A percentile compares a stretch with the other conserved stretches of the same genome.
phyloP scores from a whole-genome alignment of 1,284 basidiomycete genomes.

The Austroboletus novae-zelandiae region DNA sequence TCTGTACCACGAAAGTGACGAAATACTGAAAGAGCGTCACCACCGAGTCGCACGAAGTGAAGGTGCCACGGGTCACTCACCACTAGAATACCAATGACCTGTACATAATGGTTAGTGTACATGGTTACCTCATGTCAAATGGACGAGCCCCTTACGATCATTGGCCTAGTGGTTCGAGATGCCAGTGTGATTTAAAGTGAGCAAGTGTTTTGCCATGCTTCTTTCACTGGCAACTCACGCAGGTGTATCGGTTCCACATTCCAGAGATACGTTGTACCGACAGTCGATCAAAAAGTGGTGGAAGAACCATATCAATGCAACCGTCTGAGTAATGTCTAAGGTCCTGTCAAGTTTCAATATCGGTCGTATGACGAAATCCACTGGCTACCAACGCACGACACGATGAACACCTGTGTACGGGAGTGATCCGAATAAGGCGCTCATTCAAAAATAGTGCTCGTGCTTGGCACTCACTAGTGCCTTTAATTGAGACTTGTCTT shows the following conservation, averaged over 20 bases:
- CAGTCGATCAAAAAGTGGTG: slow-evolving; percentile 10
- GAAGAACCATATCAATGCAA: neutral
- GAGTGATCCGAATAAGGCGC: neutral
- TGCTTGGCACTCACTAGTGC: neutral
- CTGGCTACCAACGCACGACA: neutral
- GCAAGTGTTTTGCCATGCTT: neutral
- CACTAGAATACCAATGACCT: neutral
- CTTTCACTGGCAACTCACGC: slow-evolving; percentile 7
- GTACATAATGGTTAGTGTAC: neutral
- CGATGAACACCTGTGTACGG: neutral
- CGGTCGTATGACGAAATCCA: neutral
- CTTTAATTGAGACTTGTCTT: slow-evolving; percentile 8
- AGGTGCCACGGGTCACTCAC: slow-evolving; percentile 7
- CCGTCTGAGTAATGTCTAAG: slow-evolving; percentile 11
- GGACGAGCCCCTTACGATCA: slow-evolving; percentile 3
- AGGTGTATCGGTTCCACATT: slow-evolving; percentile 7
- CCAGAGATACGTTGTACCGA: neutral
- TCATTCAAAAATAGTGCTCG: neutral
- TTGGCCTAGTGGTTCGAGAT: too few species aligned
- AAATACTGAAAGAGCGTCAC: slow-evolving; percentile 10
- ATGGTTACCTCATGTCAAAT: neutral
- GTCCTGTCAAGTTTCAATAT: neutral
- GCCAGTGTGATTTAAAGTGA: slow-evolving; percentile 1
- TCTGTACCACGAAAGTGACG: slow-evolving; percentile 17
- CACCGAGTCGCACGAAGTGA: neutral